A percentile compares a stretch with the other conserved stretches of the same genome.
These are phyloP conservation scores for Populus simonii DNA, from an alignment of 345 rosid genomes.

Conservation along the genomic window DNA sequence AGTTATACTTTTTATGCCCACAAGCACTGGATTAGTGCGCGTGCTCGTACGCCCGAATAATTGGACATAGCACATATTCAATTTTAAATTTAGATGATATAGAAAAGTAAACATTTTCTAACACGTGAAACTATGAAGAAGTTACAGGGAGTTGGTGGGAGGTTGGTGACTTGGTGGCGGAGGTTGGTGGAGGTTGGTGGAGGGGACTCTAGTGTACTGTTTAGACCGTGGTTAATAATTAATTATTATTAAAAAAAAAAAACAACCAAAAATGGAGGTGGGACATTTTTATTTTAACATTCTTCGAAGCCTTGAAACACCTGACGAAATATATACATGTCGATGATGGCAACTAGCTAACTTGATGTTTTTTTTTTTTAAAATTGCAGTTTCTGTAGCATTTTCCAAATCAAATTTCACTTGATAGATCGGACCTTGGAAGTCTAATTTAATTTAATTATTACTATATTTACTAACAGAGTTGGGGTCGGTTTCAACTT, in stretches of 20 bases:
- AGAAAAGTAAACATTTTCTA: not conserved
- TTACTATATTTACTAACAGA: too few relatives aligned
- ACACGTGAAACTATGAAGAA: not conserved
- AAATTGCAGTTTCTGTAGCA: too few relatives aligned
- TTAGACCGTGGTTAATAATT: not conserved
- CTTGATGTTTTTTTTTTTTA: too few relatives aligned
- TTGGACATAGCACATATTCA: too few relatives aligned
- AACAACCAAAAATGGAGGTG: not conserved
- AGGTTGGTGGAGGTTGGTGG: not conserved
- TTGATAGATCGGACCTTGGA: not conserved
- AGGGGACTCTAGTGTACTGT: not conserved
- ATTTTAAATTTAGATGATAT: not conserved
- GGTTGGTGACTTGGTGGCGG: not conserved
- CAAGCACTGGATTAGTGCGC: not conserved
- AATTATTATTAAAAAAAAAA: too few relatives aligned
- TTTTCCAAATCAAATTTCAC: not conserved
- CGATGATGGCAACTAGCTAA: not conserved
- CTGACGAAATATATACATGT: not conserved
- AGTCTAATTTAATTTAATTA: too few relatives aligned
- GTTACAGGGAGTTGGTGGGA: not conserved
- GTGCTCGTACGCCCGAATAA: not conserved
- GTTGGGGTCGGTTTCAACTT: too few relatives aligned
- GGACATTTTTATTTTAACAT: not conserved
- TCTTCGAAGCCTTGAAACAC: not conserved
- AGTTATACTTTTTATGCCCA: too few relatives aligned